These are phyloP conservation scores for Mortierella alpina DNA, from an alignment of 192 early-diverging fungal genomes.

Conservation along the genomic window DNA sequence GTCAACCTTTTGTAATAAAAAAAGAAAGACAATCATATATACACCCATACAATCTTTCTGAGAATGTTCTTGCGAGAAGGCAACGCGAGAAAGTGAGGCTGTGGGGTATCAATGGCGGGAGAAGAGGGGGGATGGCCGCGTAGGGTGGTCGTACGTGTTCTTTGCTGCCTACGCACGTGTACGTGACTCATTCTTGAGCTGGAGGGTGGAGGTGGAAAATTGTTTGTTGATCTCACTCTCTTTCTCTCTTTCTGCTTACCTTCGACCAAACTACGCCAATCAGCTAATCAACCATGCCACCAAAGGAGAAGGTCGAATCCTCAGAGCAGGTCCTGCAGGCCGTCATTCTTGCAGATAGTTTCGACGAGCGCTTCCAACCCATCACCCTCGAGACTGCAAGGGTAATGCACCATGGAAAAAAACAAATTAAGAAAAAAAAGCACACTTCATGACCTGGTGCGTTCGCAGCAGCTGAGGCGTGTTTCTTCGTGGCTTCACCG, in stretches of 20 bases:
- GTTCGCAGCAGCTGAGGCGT: too few species aligned
- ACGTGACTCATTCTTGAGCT: too few species aligned
- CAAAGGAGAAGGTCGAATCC: slow-evolving; percentile 54
- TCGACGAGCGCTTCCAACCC: slow-evolving; percentile 89
- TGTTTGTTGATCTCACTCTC: neutral
- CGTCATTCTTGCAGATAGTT: slow-evolving; percentile 92
- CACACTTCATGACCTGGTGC: neutral
- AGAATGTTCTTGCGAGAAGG: too few species aligned
- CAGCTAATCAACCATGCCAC: slow-evolving; percentile 21
- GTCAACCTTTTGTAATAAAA: too few species aligned
- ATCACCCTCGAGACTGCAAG: slow-evolving; percentile 85
- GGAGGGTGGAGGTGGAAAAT: too few species aligned
- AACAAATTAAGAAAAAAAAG: slow-evolving; percentile 9
- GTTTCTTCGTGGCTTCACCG: neutral
- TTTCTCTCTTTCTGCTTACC: neutral
- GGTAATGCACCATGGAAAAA: slow-evolving; percentile 53
- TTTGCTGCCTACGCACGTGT: too few species aligned
- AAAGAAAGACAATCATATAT: too few species aligned
- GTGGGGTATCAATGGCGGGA: too few species aligned
- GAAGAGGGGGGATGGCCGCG: too few species aligned
- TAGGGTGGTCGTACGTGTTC: too few species aligned
- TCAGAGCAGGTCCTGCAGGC: slow-evolving; percentile 83
- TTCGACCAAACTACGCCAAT: neutral
- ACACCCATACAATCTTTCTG: too few species aligned
- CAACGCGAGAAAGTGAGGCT: too few species aligned